Evolutionary conservation across 2,329 filamentous ascomycete genomes (phyloP), one percentile per base, ranked within the genome.

Genomic region (Tolypocladium capitatum): DNA sequence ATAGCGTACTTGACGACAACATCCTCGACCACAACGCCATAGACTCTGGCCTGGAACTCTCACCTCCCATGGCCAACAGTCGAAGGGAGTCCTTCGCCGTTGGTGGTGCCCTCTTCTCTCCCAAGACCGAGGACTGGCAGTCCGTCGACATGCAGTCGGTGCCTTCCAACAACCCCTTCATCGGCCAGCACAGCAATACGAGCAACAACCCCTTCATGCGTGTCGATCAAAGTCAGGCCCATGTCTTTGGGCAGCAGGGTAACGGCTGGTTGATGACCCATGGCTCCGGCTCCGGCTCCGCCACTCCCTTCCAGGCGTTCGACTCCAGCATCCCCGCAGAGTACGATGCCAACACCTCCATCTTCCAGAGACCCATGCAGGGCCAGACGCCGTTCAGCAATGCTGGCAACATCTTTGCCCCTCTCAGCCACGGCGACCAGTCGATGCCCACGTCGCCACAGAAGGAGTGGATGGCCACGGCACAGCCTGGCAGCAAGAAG

Each of bases 241-340:
- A 64, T 36, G 57, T 60, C 43, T 72, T 71, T 47, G 63, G 57
- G 46, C 65, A 65, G 47, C 65, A 68, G 34, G 60, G 59, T 42
- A 67, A 67, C 53, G 61, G 71, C 52, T 90, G 85, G 84, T 70
- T 80, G 45, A 74, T 82, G 62, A 75, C 80, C 56, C 75, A 74
- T 45, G 72, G 71, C 56, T 85, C 84, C 27, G 84, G 80, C 46
- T 78, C 86, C 52, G 83, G 80, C 45, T 77, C 86, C 52, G 83
- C 80, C 63, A 91, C 86, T 7, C 84, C 85, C 16, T 79, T 88
- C 51, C 81, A 80, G 51, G 72, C 80, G 46, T 85, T 86, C 58
- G 61, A 65, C 57, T 76, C 80, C 11, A 36, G 32, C 44, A 65
- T 80, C 32, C 67, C 75, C 35, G 61, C 71, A 42, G 76, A 78